phyloP scores from a whole-genome alignment of 768 basidiomycete species.

The Lactarius tabidus region DNA sequence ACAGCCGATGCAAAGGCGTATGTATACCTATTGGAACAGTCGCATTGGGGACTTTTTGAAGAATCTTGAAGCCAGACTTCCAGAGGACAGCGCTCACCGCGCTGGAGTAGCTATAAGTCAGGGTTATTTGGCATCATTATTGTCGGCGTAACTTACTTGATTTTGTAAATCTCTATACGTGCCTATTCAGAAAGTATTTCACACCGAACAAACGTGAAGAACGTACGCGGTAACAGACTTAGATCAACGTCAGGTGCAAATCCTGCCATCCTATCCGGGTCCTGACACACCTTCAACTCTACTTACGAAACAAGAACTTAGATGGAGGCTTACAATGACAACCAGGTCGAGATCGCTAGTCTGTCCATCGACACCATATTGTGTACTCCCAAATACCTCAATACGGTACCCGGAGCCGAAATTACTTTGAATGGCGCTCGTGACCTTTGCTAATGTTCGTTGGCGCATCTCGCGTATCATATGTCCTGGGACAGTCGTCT shows the following conservation, averaged over 20 bases:
- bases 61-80: slow-evolving; percentile 32
- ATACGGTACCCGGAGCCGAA: slow-evolving; percentile 38
- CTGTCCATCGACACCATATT: slow-evolving; percentile 41
- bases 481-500: neutral
- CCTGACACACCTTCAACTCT: slow-evolving; percentile 29
- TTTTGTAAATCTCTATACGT: slow-evolving; percentile 33
- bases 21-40: slow-evolving; percentile 38
- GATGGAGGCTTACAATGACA: slow-evolving; percentile 41
- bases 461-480: slow-evolving; percentile 11
- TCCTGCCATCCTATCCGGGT: slow-evolving; percentile 32
- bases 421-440: slow-evolving; percentile 5
- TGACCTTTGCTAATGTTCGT: slow-evolving; percentile 15
- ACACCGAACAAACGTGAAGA: neutral
- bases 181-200: neutral
- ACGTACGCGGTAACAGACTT: slow-evolving; percentile 32
- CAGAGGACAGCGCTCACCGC: slow-evolving; percentile 36
- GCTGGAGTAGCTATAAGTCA: neutral
- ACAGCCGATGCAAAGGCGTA: neutral
- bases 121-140: too few species aligned
- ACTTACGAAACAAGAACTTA: neutral
- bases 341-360: slow-evolving; percentile 51
- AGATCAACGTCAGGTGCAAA: slow-evolving; percentile 30
- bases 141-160: slow-evolving; percentile 26
- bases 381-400: slow-evolving; percentile 46
- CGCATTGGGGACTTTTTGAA: slow-evolving; percentile 30